Base-by-base conservation (phyloP, 2,329 filamentous ascomycete species). In the Penicillium sp. region DNA sequence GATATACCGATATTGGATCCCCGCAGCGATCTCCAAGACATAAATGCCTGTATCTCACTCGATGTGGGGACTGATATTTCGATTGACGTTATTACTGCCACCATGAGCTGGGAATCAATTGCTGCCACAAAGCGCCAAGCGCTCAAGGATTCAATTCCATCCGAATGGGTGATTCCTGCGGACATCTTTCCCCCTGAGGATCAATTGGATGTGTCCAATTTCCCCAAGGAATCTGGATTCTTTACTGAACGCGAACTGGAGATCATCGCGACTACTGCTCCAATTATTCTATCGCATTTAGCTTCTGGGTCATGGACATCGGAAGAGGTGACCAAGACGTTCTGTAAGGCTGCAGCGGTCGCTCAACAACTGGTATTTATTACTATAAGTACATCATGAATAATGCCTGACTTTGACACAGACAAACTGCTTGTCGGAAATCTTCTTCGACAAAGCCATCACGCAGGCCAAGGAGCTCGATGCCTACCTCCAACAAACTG, bases 221-320 rank as follows among this genome's bases (percentile, higher is more conserved):
- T 84, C 70, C 83, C 84, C 2, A 49, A 16, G 14, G 43, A 64
- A 63, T 87, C 83, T 1, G 83, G 83, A 2, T 85, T 84, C 78
- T 85, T 88, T 59, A 83, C 74, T 8, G 36, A 55, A 9, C 60
- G 70, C n/a, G 81, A 84, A 59, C 61, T 83, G 63, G 75, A 78
- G 26, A 81, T 83, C 39, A 80, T 80, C 13, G 64, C 73, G 34
- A 66, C 67, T 0, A 57, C 68, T 39, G 73, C 41, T 29, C 72
- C 2, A 61, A 64, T 9, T 61, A 65, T 9, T 72, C 74, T 29
- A 27, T 38, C 58, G 75, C 1, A 40, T 63, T 4, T 71, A 73
- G 39, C 41, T 23, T 18, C 29, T 27, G 41, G 41, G 2, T n/a
- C 27, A 70, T 84, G 79, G 78, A 81, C 72, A 1, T 73, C 79